phyloP scores from a whole-genome alignment of 345 rosid species.

The Citrus cavaleriei region DNA sequence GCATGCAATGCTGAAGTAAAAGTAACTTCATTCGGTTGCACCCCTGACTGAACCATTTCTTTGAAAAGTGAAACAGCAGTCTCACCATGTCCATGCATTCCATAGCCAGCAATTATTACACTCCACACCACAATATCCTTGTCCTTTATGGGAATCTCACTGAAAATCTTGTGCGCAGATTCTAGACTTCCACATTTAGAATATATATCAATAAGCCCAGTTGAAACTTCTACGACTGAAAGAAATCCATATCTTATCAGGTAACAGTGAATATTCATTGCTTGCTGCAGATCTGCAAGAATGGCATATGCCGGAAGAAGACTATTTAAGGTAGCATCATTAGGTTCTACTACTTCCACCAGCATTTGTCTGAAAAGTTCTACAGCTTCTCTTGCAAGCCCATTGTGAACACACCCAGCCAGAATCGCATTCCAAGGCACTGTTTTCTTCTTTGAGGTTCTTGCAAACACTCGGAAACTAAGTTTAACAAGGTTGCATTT shows the following conservation, averaged over 20 bases:
- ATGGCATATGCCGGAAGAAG: constrained; percentile 61
- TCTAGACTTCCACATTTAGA: constrained; percentile 62
- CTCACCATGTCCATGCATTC: constrained; percentile 59
- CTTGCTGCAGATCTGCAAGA: constrained; percentile 49
- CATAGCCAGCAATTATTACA: constrained; percentile 54
- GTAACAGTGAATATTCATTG: constrained; percentile 49
- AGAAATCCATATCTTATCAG: constrained; percentile 46
- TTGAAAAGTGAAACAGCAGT: constrained; percentile 50
- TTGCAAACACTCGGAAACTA: constrained; percentile 50
- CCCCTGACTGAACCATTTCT: constrained; percentile 57
- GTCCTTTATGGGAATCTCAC: constrained; percentile 32
- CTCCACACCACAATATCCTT: constrained; percentile 61
- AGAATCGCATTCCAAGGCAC: constrained; percentile 76
- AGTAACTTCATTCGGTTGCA: constrained; percentile 51
- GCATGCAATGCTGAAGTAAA: constrained; percentile 59
- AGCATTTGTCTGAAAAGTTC: constrained; percentile 50
- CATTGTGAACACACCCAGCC: constrained; percentile 51
- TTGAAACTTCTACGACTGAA: constrained; percentile 45
- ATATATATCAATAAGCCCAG: constrained; percentile 52
- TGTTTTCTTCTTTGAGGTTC: constrained; percentile 45
- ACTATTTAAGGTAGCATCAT: constrained; percentile 55
- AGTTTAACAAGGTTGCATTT: constrained; percentile 52
- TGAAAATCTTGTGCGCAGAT: constrained; percentile 46
- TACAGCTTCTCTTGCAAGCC: constrained; percentile 39
- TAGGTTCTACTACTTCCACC: constrained; percentile 37